phyloP scores from a whole-genome alignment of 805 yeast genomes.

The Wickerhamiella vanderwaltii region DNA sequence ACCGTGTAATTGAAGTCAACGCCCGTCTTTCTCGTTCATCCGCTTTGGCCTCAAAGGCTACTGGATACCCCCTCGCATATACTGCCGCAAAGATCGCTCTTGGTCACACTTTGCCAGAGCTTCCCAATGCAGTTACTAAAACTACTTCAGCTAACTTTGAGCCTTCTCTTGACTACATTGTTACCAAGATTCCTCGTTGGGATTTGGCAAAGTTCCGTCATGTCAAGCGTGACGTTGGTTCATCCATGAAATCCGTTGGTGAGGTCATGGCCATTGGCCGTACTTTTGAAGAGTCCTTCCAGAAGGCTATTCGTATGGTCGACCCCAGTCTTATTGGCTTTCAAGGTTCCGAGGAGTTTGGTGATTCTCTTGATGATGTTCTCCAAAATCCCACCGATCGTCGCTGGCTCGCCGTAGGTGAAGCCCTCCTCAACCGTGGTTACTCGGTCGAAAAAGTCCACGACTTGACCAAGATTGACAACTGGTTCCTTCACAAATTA shows the following conservation, averaged over 20 bases:
- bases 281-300: conserved; percentile 93
- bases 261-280: conserved; percentile 99
- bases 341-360: conserved; percentile 60
- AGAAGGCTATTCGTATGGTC: conserved; percentile 84
- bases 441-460: conserved; percentile 88
- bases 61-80: conserved; percentile 97
- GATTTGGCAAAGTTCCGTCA: conserved; percentile 91
- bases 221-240: conserved; percentile 85
- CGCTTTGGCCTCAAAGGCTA: conserved; percentile 95
- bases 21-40: conserved; percentile 96
- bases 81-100: conserved; percentile 96
- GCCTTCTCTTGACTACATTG: conserved; percentile 93
- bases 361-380: conserved; percentile 77
- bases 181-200: conserved; percentile 97
- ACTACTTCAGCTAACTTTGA: conserved; percentile 94
- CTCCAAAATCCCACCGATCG: conserved; percentile 93
- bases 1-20: conserved; percentile 93
- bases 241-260: conserved; percentile 97
- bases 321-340: conserved; percentile 93
- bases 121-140: conserved; percentile 93
- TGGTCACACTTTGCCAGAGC: conserved; percentile 87
- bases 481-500: conserved; percentile 89
- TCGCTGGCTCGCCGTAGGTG: conserved; percentile 95
- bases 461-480: conserved; percentile 83
- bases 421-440: conserved; percentile 83